Evolutionary conservation across 306 rosid genomes (phyloP).

Genomic region (apple (Malus domestica)): ASM211411v1 NC_041805.1:11730001-11730500

Average conservation of each 20-base stretch:
- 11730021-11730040: constrained; percentile 57
- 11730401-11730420: constrained; percentile 79
- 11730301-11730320: constrained; percentile 48
- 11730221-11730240: constrained; percentile 68
- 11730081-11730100: constrained; percentile 37
- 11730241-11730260: constrained; percentile 52
- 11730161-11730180: constrained; percentile 71
- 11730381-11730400: constrained; percentile 53
- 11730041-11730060: constrained; percentile 58
- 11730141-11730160: constrained; percentile 48
- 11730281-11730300: constrained; percentile 54
- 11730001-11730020: constrained; percentile 52
- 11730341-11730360: constrained; percentile 69
- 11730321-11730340: constrained; percentile 57
- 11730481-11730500: constrained; percentile 40
- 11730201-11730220: constrained; percentile 79
- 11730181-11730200: constrained; percentile 61
- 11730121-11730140: constrained; percentile 42
- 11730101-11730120: constrained; percentile 38
- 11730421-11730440: constrained; percentile 39
- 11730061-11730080: constrained; percentile 60
- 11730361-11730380: constrained; percentile 46
- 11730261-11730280: constrained; percentile 43
- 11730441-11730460: constrained; percentile 74
- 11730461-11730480: constrained; percentile 62